Evolutionary conservation across 2,329 filamentous ascomycete genomes (phyloP).

Genomic region (Cytospora piceicola): DNA sequence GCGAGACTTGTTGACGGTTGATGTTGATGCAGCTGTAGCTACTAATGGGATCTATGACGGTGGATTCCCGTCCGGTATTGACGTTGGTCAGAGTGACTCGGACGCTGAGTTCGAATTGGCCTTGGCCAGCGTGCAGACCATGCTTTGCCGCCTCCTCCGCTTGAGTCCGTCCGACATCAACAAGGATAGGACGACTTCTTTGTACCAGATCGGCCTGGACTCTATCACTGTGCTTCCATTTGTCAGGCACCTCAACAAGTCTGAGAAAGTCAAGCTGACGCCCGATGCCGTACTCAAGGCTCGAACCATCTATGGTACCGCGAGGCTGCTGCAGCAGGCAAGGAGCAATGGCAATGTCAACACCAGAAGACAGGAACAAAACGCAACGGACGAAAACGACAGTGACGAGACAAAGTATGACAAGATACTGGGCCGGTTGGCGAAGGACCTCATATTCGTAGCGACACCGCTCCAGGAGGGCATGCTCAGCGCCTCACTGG

Average conservation of each 20-base stretch:
- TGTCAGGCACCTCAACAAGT: conserved; percentile 30
- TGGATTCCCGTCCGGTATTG: background rate
- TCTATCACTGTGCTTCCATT: conserved; percentile 35
- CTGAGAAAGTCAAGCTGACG: conserved; percentile 28
- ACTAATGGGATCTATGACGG: background rate
- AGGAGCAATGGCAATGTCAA: conserved; percentile 15
- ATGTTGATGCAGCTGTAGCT: background rate
- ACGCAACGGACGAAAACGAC: background rate
- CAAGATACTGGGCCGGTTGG: conserved; percentile 28
- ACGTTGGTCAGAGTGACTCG: background rate
- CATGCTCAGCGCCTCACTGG: conserved; percentile 35
- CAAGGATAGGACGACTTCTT: conserved; percentile 24
- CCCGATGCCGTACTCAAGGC: conserved; percentile 34
- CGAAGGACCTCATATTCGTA: conserved; percentile 33
- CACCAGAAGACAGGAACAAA: conserved; percentile 4
- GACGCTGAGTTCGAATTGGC: conserved; percentile 18
- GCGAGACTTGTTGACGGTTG: conserved; percentile 6
- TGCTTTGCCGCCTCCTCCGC: conserved; percentile 26
- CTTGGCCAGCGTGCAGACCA: conserved; percentile 17
- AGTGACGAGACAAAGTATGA: conserved; percentile 22
- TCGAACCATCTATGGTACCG: conserved; percentile 33
- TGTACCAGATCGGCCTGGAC: conserved; percentile 34
- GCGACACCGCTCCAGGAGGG: conserved; percentile 36
- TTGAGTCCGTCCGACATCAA: conserved; percentile 24
- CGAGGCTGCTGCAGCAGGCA: conserved; percentile 28